These are phyloP conservation scores for Thielaviopsis populi DNA, from an alignment of 2,329 filamentous ascomycete genomes.

Conservation along the genomic window DNA sequence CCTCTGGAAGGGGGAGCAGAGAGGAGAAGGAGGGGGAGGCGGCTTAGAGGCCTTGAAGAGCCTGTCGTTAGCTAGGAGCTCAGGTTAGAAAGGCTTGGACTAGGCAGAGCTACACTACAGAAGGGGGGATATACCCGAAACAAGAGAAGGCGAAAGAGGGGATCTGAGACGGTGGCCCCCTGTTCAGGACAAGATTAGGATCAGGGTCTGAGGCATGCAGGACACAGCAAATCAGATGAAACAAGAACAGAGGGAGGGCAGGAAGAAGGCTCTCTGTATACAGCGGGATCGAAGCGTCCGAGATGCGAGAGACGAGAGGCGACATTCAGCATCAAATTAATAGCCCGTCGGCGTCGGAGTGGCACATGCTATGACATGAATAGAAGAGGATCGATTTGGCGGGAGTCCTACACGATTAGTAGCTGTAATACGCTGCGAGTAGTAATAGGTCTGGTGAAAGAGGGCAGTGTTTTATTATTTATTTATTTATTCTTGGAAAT, in stretches of 20 bases:
- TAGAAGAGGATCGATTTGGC: background rate
- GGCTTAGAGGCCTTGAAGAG: background rate
- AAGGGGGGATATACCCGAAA: background rate
- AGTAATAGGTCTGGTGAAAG: no score
- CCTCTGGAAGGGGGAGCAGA: background rate
- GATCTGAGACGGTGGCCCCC: background rate
- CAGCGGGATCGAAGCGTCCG: background rate
- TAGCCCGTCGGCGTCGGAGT: background rate
- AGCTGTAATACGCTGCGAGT: no score
- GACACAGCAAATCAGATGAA: background rate
- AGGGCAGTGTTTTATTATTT: no score
- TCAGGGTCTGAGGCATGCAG: background rate
- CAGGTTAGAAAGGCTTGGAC: background rate
- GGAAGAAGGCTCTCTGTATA: background rate
- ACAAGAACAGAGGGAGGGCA: background rate
- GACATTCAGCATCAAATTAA: background rate
- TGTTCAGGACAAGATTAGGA: background rate
- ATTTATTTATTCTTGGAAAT: no score
- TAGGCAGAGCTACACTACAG: background rate
- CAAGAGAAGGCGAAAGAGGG: background rate
- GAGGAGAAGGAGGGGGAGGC: background rate
- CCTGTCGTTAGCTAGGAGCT: background rate
- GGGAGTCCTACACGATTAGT: no score
- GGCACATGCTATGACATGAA: background rate
- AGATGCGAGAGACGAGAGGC: background rate